phyloP scores from a whole-genome alignment of 192 early-diverging fungal species.

The Entomortierella beljakovae region DNA sequence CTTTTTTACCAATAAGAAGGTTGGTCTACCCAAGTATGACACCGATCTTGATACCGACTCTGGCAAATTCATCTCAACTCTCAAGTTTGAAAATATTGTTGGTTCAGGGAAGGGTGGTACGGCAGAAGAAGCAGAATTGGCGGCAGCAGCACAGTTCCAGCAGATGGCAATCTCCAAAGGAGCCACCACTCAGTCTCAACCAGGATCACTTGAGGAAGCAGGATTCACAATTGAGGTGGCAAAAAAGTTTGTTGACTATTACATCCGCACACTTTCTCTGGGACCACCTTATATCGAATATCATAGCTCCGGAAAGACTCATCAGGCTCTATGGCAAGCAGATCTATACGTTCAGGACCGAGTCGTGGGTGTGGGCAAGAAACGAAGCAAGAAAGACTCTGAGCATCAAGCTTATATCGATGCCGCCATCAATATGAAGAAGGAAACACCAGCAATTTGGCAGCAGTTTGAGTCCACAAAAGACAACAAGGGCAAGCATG shows the following conservation, averaged over 20 bases:
- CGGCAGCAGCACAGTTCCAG: slow-evolving; percentile 54
- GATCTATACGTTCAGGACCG: slow-evolving; percentile 47
- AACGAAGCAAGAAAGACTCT: slow-evolving; percentile 55
- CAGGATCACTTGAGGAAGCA: slow-evolving; percentile 38
- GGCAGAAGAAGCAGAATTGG: slow-evolving; percentile 46
- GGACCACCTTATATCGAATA: slow-evolving; percentile 52
- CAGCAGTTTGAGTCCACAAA: slow-evolving; percentile 51
- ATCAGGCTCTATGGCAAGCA: slow-evolving; percentile 52
- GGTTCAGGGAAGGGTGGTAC: slow-evolving; percentile 48
- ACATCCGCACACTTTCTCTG: slow-evolving; percentile 42
- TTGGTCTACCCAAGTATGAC: slow-evolving; percentile 43
- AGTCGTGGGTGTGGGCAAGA: slow-evolving; percentile 44
- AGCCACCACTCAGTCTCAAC: slow-evolving; percentile 31
- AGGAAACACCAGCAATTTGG: slow-evolving; percentile 49
- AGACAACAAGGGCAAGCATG: slow-evolving; percentile 49
- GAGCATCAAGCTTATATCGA: slow-evolving; percentile 51
- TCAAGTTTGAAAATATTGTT: slow-evolving; percentile 49
- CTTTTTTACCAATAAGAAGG: slow-evolving; percentile 51
- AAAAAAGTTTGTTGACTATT: slow-evolving; percentile 57
- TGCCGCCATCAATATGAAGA: slow-evolving; percentile 55
- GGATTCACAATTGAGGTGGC: slow-evolving; percentile 46
- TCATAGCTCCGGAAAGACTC: slow-evolving; percentile 43
- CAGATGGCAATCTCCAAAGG: slow-evolving; percentile 50
- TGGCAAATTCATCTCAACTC: slow-evolving; percentile 22
- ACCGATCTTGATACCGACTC: slow-evolving; percentile 29